A percentile compares a stretch with the other conserved stretches of the same genome.
These are phyloP conservation scores for Pseudogymnoascus sp. DNA, from an alignment of 2,329 filamentous ascomycete genomes.

Conservation along the genomic window DNA sequence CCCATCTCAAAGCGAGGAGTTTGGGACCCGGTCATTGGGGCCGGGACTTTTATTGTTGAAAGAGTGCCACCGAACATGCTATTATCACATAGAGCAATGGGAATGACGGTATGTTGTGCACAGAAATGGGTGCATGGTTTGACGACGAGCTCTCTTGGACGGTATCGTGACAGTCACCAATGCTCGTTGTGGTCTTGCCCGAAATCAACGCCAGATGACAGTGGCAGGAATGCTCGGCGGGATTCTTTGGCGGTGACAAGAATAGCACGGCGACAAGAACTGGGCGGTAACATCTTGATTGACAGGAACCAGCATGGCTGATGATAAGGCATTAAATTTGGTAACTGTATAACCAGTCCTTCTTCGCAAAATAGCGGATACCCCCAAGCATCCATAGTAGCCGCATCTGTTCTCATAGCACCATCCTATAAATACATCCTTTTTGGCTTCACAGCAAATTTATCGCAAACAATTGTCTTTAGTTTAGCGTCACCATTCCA, in stretches of 20 bases:
- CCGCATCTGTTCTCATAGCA: background rate
- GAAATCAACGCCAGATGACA: background rate
- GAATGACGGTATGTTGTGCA: no score
- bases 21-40: no score
- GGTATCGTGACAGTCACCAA: no score
- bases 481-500: background rate
- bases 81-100: no score
- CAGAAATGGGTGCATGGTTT: no score
- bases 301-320: background rate
- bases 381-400: background rate
- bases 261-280: background rate
- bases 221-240: background rate
- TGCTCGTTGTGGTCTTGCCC: background rate
- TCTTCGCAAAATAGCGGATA: background rate
- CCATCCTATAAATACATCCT: background rate
- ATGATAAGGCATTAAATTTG: background rate
- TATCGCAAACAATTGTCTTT: background rate
- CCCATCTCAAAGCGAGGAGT: no score
- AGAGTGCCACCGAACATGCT: no score
- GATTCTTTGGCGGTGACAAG: background rate
- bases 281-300: background rate
- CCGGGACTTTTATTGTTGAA: no score
- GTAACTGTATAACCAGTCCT: background rate
- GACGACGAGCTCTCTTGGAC: no score
- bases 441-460: background rate